A percentile compares a stretch with the other conserved stretches of the same genome.
phyloP scores from a whole-genome alignment of 495 filamentous ascomycete species.

The Aspergillus bertholletiae region DNA sequence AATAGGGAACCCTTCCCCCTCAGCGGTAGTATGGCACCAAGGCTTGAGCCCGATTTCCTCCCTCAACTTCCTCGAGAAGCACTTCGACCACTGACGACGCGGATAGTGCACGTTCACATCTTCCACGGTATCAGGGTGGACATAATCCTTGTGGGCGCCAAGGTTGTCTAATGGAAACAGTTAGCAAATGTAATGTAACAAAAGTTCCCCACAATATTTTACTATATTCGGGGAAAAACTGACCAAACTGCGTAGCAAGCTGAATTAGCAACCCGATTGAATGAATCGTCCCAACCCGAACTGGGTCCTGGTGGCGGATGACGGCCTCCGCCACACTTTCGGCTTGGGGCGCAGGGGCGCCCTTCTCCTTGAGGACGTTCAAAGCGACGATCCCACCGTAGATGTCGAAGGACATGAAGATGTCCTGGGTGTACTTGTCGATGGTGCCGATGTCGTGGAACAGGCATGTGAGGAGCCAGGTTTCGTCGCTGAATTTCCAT shows the following conservation, averaged over 20 bases:
- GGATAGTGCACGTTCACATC: slow-evolving; percentile 19
- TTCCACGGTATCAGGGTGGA: slow-evolving; percentile 13
- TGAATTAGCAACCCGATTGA: slow-evolving; percentile 67
- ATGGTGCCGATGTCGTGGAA: slow-evolving; percentile 75
- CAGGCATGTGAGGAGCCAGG: slow-evolving; percentile 59
- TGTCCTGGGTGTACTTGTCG: slow-evolving; percentile 53
- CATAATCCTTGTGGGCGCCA: background rate
- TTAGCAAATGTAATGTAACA: background rate
- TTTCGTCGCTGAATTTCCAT: slow-evolving; percentile 16
- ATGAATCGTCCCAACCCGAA: slow-evolving; percentile 59
- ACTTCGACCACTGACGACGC: slow-evolving; percentile 19
- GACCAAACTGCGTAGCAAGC: slow-evolving; percentile 71
- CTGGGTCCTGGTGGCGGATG: slow-evolving; percentile 74
- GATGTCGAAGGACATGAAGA: slow-evolving; percentile 49
- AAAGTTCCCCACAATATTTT: slow-evolving; percentile 10
- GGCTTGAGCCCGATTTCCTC: slow-evolving; percentile 62
- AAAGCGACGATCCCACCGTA: slow-evolving; percentile 38
- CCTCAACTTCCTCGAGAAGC: slow-evolving; percentile 36
- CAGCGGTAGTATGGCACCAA: slow-evolving; percentile 63
- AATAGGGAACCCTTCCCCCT: background rate
- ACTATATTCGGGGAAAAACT: slow-evolving; percentile 35
- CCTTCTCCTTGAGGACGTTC: slow-evolving; percentile 57
- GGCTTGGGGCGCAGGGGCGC: slow-evolving; percentile 22
- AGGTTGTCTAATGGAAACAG: background rate
- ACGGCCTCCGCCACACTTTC: slow-evolving; percentile 68